These are phyloP conservation scores for Fusarium hainanense DNA, from an alignment of 2,329 filamentous ascomycete species.

Conservation along the genomic window DNA sequence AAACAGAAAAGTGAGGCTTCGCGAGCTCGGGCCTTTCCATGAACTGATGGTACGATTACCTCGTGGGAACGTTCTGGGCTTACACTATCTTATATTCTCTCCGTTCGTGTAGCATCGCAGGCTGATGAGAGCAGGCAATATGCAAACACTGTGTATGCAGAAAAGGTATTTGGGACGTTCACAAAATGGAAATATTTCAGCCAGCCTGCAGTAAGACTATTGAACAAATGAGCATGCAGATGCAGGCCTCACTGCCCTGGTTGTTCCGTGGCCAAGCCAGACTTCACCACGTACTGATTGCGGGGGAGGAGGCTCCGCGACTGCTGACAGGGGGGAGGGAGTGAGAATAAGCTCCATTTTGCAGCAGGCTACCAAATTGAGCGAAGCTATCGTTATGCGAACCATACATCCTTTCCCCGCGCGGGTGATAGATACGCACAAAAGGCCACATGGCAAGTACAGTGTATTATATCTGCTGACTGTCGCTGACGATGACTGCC, in stretches of 20 bases:
- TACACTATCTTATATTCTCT: not conserved
- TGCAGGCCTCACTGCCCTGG: constrained; percentile 21
- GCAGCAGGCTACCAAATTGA: constrained; percentile 12
- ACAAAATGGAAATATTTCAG: constrained; percentile 24
- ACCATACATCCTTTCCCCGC: constrained; percentile 17
- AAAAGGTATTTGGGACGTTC: not conserved
- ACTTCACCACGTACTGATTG: constrained; percentile 34
- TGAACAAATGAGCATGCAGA: constrained; percentile 4
- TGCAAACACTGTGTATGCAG: constrained; percentile 25
- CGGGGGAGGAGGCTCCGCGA: constrained; percentile 28
- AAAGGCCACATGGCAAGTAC: constrained; percentile 22
- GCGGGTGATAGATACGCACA: not conserved
- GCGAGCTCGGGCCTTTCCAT: constrained; percentile 31
- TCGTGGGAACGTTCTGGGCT: constrained; percentile 16
- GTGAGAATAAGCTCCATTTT: constrained; percentile 21
- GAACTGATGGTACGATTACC: constrained; percentile 38
- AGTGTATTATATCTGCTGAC: constrained; percentile 9
- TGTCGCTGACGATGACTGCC: constrained; percentile 8
- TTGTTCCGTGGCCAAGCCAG: constrained; percentile 20
- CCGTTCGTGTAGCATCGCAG: not conserved
- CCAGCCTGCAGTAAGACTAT: constrained; percentile 29
- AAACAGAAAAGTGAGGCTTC: constrained; percentile 26
- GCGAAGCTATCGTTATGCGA: constrained; percentile 24
- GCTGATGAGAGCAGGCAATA: constrained; percentile 1
- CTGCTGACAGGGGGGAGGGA: constrained; percentile 31